Percentiles rank a stretch among this genome's conserved stretches.
phyloP scores from a whole-genome alignment of 257 asterid species.

The Solanum etuberosum region DNA sequence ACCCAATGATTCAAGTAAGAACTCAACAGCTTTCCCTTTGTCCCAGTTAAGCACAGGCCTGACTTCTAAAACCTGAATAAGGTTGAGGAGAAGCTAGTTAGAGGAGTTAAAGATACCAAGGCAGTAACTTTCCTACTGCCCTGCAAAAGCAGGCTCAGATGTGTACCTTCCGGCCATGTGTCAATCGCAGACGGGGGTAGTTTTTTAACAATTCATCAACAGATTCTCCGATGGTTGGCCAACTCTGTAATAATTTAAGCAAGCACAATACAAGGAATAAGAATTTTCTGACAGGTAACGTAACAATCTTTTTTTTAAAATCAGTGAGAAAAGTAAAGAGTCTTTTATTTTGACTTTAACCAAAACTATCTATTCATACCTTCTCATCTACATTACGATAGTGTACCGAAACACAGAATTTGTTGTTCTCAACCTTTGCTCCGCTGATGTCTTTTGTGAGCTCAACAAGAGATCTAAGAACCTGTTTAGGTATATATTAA shows the following conservation, averaged over 20 bases:
- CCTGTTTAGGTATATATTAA: conserved; percentile 31
- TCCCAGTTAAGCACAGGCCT: conserved; percentile 91
- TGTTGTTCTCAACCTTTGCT: conserved; percentile 79
- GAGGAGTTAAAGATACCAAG: not conserved
- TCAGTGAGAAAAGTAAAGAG: not conserved
- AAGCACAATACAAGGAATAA: not conserved
- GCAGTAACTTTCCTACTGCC: not conserved
- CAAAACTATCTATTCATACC: conserved; percentile 25
- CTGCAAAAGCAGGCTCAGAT: not conserved
- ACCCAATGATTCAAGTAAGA: conserved; percentile 92
- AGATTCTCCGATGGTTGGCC: conserved; percentile 49
- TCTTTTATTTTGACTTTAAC: not conserved
- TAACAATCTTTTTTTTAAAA: not conserved
- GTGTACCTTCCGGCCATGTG: conserved; percentile 94
- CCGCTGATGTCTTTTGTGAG: conserved; percentile 60
- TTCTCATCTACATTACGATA: conserved; percentile 87
- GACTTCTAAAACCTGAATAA: conserved; percentile 69
- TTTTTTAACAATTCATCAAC: conserved; percentile 52
- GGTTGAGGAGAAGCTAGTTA: not conserved
- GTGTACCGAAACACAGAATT: conserved; percentile 91
- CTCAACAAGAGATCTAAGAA: conserved; percentile 52
- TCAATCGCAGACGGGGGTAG: conserved; percentile 73
- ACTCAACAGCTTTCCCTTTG: conserved; percentile 95
- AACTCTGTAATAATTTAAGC: conserved; percentile 38
- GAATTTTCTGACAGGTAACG: not conserved